These are phyloP conservation scores for Rutstroemia sp. DNA, from an alignment of 2,329 filamentous ascomycete species.

Conservation along the genomic window DNA sequence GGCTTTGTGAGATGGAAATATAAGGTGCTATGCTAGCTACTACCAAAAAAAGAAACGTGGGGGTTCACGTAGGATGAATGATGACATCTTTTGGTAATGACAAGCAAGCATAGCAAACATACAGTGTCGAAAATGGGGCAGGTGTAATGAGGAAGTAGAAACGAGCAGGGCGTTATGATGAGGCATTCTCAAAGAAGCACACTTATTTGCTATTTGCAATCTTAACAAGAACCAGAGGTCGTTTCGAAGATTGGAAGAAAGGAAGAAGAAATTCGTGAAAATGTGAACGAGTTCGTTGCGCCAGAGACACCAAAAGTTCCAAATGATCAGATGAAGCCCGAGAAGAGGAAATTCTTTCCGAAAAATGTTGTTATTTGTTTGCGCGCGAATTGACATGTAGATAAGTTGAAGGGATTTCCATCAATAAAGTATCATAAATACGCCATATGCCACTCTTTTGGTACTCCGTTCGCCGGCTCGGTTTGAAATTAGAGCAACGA, in stretches of 20 bases:
- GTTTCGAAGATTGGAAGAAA: background rate
- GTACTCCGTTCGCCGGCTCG: slow-evolving; percentile 29
- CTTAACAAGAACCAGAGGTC: too few relatives aligned
- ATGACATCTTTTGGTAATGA: too few relatives aligned
- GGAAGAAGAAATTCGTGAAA: background rate
- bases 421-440: slow-evolving; percentile 14
- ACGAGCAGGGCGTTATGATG: too few relatives aligned
- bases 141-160: too few relatives aligned
- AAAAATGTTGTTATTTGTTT: background rate
- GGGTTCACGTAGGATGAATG: too few relatives aligned
- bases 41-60: too few relatives aligned
- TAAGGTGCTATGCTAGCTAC: too few relatives aligned
- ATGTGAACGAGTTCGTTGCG: slow-evolving; percentile 2
- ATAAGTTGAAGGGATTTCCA: background rate
- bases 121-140: too few relatives aligned
- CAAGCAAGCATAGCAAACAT: too few relatives aligned
- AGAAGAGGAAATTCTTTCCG: slow-evolving; percentile 5
- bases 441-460: slow-evolving; percentile 29
- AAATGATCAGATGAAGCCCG: background rate
- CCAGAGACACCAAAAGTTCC: slow-evolving; percentile 8
- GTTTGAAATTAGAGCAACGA: slow-evolving; percentile 22
- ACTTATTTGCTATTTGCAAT: too few relatives aligned
- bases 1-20: too few relatives aligned
- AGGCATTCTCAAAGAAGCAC: too few relatives aligned
- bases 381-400: background rate